Percentiles rank a stretch among this genome's conserved stretches.
Evolutionary conservation across 768 basidiomycete genomes (phyloP).

Genomic region (Termitomyces bulborhizus): DNA sequence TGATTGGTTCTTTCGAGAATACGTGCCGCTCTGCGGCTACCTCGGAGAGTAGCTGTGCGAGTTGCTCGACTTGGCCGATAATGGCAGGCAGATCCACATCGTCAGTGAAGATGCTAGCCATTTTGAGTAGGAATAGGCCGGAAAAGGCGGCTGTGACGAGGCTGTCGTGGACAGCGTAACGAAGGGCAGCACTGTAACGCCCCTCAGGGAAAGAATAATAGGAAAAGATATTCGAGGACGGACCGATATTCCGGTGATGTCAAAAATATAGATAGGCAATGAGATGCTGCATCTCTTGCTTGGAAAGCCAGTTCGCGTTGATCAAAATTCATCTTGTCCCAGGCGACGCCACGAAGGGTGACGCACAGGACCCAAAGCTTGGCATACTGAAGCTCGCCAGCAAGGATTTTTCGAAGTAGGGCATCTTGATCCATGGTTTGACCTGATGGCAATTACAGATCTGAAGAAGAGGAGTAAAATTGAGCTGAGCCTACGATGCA

Average conservation of each 20-base stretch:
- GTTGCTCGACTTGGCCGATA: constrained; percentile 81
- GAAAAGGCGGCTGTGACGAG: constrained; percentile 90
- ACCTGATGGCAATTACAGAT: constrained; percentile 30
- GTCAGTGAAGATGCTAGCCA: constrained; percentile 88
- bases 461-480: constrained; percentile 1
- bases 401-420: constrained; percentile 80
- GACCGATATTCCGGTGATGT: constrained; percentile 77
- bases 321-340: constrained; percentile 96
- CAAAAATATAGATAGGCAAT: constrained; percentile 80
- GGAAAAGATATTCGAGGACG: constrained; percentile 30
- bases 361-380: constrained; percentile 95
- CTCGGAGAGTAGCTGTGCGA: constrained; percentile 85
- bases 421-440: constrained; percentile 82
- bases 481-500: constrained; percentile 55
- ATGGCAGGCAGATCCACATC: constrained; percentile 76
- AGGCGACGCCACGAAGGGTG: constrained; percentile 83
- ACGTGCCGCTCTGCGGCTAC: constrained; percentile 85
- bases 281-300: constrained; percentile 87
- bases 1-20: neutral
- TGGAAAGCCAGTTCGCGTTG: constrained; percentile 94
- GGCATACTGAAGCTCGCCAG: constrained; percentile 85
- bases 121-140: constrained; percentile 87
- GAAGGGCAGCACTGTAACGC: constrained; percentile 64
- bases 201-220: neutral
- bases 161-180: constrained; percentile 90